These are phyloP conservation scores for Obba rivulosa DNA, from an alignment of 768 basidiomycete genomes.

Conservation along the genomic window DNA sequence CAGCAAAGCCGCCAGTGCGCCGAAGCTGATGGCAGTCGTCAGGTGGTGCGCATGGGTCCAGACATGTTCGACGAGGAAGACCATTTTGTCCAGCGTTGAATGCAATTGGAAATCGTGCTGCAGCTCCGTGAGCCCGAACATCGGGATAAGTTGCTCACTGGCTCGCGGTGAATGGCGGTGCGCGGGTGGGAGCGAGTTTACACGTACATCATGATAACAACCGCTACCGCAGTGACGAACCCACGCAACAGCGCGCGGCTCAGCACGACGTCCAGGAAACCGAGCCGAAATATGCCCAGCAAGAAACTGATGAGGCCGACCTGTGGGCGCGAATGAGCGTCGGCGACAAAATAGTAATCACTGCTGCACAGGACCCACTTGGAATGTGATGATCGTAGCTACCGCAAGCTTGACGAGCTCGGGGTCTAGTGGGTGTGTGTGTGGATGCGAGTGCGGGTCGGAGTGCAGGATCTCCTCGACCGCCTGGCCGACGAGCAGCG, in stretches of 20 bases:
- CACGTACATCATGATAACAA: slow-evolving; percentile 78
- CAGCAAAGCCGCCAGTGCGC: slow-evolving; percentile 63
- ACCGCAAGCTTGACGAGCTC: slow-evolving; percentile 61
- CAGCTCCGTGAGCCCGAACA: slow-evolving; percentile 72
- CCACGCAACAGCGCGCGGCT: slow-evolving; percentile 85
- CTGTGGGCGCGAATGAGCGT: slow-evolving; percentile 27
- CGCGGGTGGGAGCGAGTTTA: not conserved
- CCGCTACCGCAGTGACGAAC: slow-evolving; percentile 79
- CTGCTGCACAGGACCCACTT: slow-evolving; percentile 40
- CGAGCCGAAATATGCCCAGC: slow-evolving; percentile 82
- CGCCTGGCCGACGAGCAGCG: slow-evolving; percentile 83
- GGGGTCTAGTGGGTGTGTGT: slow-evolving; percentile 28
- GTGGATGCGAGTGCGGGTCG: slow-evolving; percentile 20
- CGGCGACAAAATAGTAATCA: not conserved
- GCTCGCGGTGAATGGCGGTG: slow-evolving; percentile 3
- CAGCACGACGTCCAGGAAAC: slow-evolving; percentile 91
- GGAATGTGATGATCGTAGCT: slow-evolving; percentile 78
- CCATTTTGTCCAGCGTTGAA: slow-evolving; percentile 68
- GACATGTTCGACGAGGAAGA: slow-evolving; percentile 64
- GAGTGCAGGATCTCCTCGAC: slow-evolving; percentile 56
- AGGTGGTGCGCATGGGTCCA: slow-evolving; percentile 52
- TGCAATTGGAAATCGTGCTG: slow-evolving; percentile 52
- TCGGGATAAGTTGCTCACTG: slow-evolving; percentile 83
- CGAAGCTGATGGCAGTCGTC: slow-evolving; percentile 73
- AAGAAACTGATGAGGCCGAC: slow-evolving; percentile 82